A percentile compares a stretch with the other conserved stretches of the same genome.
Conservation (phyloP, 495 filamentous ascomycete species). For the Hypoxylon intermedium region DNA sequence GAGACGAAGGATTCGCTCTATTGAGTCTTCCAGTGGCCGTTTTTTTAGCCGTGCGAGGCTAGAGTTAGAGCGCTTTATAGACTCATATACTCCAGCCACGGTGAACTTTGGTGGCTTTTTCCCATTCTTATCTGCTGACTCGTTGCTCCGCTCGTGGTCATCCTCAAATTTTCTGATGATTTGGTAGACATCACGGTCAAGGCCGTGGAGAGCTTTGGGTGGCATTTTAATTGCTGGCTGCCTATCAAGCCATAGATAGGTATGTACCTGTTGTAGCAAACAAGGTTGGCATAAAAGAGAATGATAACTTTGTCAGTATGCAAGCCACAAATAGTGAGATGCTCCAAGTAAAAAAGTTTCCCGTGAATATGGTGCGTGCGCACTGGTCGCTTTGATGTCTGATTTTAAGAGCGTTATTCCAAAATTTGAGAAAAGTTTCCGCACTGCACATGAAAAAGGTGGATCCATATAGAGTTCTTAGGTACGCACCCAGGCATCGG, state of each 20-base stretch:
- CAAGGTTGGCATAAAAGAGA: background rate
- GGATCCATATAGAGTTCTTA: too few relatives aligned
- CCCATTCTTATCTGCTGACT: slow-evolving; percentile 29
- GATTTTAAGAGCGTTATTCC: background rate
- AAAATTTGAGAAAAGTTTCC: background rate
- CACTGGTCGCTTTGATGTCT: background rate
- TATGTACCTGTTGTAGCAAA: too few relatives aligned
- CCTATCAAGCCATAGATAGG: too few relatives aligned
- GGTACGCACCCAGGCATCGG: too few relatives aligned
- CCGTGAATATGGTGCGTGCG: too few relatives aligned
- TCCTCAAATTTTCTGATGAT: slow-evolving; percentile 75
- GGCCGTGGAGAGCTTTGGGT: slow-evolving; percentile 36
- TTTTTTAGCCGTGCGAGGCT: slow-evolving; percentile 81
- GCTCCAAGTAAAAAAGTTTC: background rate
- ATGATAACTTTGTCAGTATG: background rate
- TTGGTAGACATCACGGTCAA: slow-evolving; percentile 67
- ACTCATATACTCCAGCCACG: slow-evolving; percentile 70
- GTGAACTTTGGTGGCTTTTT: slow-evolving; percentile 54
- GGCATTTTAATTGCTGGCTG: slow-evolving; percentile 19
- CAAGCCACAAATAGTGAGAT: too few relatives aligned
- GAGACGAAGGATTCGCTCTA: slow-evolving; percentile 82
- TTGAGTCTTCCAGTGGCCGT: slow-evolving; percentile 78
- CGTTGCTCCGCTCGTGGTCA: slow-evolving; percentile 57
- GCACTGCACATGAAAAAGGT: slow-evolving; percentile 15
- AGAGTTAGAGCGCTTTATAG: slow-evolving; percentile 83